Base-by-base conservation (phyloP, 352 stramenopile species). In the Pythium phragmiticola region DNA sequence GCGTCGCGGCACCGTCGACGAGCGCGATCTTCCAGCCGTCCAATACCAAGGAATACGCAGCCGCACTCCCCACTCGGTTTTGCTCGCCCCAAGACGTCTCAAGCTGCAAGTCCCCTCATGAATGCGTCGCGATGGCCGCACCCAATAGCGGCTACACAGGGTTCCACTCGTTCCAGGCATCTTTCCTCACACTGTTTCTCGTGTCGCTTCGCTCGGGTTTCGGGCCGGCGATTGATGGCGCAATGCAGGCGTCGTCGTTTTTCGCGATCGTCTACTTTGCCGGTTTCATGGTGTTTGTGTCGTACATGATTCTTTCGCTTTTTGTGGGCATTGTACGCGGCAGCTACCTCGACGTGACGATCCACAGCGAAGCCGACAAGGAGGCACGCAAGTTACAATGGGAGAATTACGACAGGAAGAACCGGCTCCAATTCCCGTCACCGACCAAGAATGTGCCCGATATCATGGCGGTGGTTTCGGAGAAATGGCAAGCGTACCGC, bases 271-370 rank as follows among this genome's bases (percentile, higher is more conserved):
- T 90, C 60, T 93, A 90, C 49, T 95, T 95, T 61, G 82, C 93
- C 52, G 82, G 65, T 8, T 65, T 93, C 4, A 83, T 92, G 47
- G 80, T 95, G 0, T 91, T 95, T 33, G 82, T 95, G 0, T 92
- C 82, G 39, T 93, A 90, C 67, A 93, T 92, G 81, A 91, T 93
- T 42, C 67, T 90, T 2, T 88, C 84, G 14, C 66, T 95, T 0
- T 93, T 93, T 41, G 82, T 93, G 21, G 84, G 84, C 7, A 90
- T 95, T 52, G 82, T 95, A n/a, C 80, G 86, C 37, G 82, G 77
- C 9, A 90, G 80, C 64, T 94, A 92, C 52, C 87, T 90, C 30
- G 63, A 77, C 5, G 80, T 92, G 7, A 84, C 79, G 12, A 78
- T 88, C 16, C 70, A 84, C n/a, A 68, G 63, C 7, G 68, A 68